Base-by-base conservation (phyloP, 352 stramenopile species). In the Globisporangium echinulatum region DNA sequence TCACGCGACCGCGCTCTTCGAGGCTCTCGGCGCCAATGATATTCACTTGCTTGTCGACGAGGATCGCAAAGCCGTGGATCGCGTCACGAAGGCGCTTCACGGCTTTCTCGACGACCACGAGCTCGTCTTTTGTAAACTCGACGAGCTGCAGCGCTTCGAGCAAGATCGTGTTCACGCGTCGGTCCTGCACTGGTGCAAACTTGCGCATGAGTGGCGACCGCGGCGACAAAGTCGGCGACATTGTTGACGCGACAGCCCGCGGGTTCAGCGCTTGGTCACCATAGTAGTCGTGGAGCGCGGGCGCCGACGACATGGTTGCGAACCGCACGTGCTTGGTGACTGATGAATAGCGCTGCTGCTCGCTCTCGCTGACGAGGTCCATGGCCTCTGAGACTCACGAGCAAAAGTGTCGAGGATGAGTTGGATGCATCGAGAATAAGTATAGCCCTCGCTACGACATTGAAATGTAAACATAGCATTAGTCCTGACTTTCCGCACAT, bases 11-110 rank as follows among this genome's bases (percentile, higher is more conserved):
- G 14, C 74, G 62, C 47, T 85, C 72, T 15, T 85, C 74, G 11
- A 72, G 49, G 14, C 61, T 84, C 48, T 77, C 63, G 3, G 38
- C 60, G 13, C 77, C 72, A 36, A 85, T 76, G 55, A 88, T 82
- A 19, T 81, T 85, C 38, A 88, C 81, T 50, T 89, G 82, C 51
- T 87, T 88, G 64, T 88, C 82, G n/a, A 91, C 72, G 3, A 91
- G 69, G 17, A 91, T 69, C 8, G 79, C 71, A 49, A 91, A 89
- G 0, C 75, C 74, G 38, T 87, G 62, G 52, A 90, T 79, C 3
- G 73, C 76, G 49, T 87, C 76, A 15, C 78, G 72, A 7, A 92
- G 59, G 7, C 77, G 70, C 53, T 78, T 84, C 50, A 84, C 67
- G 11, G 77, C 75, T 37, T 72, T 75, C 37, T 89, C 82, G 42